phyloP scores from a whole-genome alignment of 2,329 filamentous ascomycete genomes.

The Blastomyces parvus region DNA sequence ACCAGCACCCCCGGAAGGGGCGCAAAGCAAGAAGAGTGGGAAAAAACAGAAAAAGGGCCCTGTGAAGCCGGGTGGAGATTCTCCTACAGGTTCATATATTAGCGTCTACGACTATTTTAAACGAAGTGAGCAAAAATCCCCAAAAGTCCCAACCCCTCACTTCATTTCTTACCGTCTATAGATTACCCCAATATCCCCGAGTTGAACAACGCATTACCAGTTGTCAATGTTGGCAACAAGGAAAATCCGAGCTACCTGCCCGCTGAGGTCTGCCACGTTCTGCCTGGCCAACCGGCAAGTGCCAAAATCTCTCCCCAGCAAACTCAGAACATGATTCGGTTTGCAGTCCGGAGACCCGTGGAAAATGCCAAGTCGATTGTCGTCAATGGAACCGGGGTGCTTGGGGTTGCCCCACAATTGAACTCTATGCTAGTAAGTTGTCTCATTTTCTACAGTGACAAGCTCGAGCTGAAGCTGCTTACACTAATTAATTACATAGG shows the following conservation, averaged over 20 bases:
- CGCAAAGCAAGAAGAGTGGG: not conserved
- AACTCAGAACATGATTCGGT: slow-evolving; percentile 59
- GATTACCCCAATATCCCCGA: slow-evolving; percentile 27
- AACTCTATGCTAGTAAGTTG: slow-evolving; percentile 38
- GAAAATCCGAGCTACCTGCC: slow-evolving; percentile 55
- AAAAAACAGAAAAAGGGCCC: slow-evolving; percentile 28
- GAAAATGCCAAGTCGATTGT: slow-evolving; percentile 60
- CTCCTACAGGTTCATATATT: slow-evolving; percentile 32
- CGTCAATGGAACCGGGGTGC: slow-evolving; percentile 42
- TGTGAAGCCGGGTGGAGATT: slow-evolving; percentile 17
- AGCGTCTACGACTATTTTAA: slow-evolving; percentile 45
- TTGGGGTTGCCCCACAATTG: slow-evolving; percentile 45
- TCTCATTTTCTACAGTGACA: not conserved
- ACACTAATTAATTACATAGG: slow-evolving; percentile 25
- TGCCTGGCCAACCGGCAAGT: slow-evolving; percentile 55
- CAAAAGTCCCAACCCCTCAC: not conserved
- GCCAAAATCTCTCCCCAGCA: slow-evolving; percentile 52
- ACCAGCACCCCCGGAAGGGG: slow-evolving; percentile 12
- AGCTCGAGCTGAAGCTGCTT: not conserved
- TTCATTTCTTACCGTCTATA: slow-evolving; percentile 17
- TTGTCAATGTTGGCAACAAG: slow-evolving; percentile 56
- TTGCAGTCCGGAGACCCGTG: slow-evolving; percentile 58
- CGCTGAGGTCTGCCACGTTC: slow-evolving; percentile 54
- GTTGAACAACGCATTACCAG: slow-evolving; percentile 40
- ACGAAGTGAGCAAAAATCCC: slow-evolving; percentile 26